Evolutionary conservation across 1,284 basidiomycete genomes (phyloP), one percentile per base, ranked within the genome.

Genomic region (Xerocomus amazonicus): DNA sequence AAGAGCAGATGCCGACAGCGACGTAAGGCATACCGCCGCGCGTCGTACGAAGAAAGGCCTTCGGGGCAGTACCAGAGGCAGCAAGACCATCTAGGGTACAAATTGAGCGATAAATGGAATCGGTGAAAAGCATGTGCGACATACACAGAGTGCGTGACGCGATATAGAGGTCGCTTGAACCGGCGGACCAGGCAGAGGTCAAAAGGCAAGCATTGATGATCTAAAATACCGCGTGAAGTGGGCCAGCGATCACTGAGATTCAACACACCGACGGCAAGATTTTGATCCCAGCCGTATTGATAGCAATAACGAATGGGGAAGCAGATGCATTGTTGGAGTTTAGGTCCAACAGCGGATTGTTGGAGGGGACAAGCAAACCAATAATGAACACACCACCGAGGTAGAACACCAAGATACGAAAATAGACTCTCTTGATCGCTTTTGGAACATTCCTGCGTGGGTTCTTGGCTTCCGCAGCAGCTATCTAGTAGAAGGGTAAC

Each of bases 171-270:
- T 63, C 62, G 43, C 58, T 61, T 8, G 62, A 61, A 17, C 51
- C 38, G 10, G 60, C 81, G 3, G 81, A 84, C 71, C 79, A 80
- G 3, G 85, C 84, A 1, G 81, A 77, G 14, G 78, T 79, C 35
- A 87, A 62, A 39, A 88, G 74, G 42, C 73, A 76, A 23, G 83
- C 84, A 56, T 89, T 88, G 66, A 86, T 81, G 56, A 84, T 62
- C 71, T 63, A n/a, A 31, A 6, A 7, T 4, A 17, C 53, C 10
- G 27, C 9, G 12, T 17, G 31, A 14, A 29, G 41, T 14, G 9
- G 9, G 16, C 33, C 12, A 3, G 16, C 3, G n/a, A 12, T 27
- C 9, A 14, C 13, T 26, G 10, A 29, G n/a, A 1, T 13, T 3
- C 12, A 17, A 42, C 55, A 67, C 63, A 71, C 72, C 44, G 72